Evolutionary conservation across 176 grass and related monocot genomes (phyloP).

Genomic region (Avena eriantha): DNA sequence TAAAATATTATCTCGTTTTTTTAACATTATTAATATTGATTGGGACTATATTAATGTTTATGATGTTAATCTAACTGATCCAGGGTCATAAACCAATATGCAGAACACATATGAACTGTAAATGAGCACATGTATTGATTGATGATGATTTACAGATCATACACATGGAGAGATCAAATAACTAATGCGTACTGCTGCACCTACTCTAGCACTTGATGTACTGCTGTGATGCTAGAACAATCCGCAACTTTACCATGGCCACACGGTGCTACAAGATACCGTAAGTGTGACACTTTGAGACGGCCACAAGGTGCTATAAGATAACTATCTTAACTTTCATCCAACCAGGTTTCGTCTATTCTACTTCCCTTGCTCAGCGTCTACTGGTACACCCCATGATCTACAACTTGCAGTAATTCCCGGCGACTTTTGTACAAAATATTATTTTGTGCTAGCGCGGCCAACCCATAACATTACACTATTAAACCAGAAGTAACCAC

Average conservation of each 20-base stretch:
- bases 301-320: not conserved
- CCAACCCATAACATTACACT: not conserved
- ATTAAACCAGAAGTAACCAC: slow-evolving; percentile 25
- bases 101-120: slow-evolving; percentile 24
- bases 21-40: slow-evolving; percentile 1
- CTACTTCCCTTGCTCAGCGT: not conserved
- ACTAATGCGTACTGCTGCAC: not conserved
- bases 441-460: not conserved
- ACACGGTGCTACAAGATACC: not conserved
- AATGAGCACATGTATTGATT: not conserved
- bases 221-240: not conserved
- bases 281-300: not conserved
- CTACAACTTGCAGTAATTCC: not conserved
- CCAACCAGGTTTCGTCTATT: slow-evolving; percentile 6
- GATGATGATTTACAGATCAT: not conserved
- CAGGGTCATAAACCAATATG: slow-evolving; percentile 19
- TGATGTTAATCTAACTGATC: slow-evolving; percentile 5
- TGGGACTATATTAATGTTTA: slow-evolving; percentile 18
- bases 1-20: not conserved
- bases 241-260: not conserved
- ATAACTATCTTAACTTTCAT: not conserved
- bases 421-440: not conserved
- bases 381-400: not conserved
- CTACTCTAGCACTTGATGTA: not conserved
- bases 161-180: slow-evolving; percentile 10